Conservation (phyloP, 768 basidiomycete genomes). For the Russula griseocarnosa region DNA sequence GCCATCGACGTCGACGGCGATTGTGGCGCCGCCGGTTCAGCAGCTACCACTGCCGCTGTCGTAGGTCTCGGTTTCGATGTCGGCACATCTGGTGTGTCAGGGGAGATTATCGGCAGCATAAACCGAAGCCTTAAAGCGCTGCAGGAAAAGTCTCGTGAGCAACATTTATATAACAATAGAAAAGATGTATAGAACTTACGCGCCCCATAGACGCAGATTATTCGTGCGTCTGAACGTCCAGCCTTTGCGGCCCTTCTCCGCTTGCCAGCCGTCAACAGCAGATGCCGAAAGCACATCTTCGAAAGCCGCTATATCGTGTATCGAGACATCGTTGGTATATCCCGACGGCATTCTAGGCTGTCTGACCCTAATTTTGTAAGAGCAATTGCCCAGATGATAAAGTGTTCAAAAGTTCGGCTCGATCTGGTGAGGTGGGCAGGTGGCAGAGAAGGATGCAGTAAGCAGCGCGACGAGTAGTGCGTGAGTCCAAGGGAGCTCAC, state of each 20-base stretch:
- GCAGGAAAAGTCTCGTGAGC: background rate
- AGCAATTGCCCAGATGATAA: slow-evolving; percentile 76
- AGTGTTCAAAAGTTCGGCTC: slow-evolving; percentile 44
- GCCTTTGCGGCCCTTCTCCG: slow-evolving; percentile 48
- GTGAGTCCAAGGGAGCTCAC: too few relatives aligned
- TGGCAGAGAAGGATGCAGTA: slow-evolving; percentile 43
- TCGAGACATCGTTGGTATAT: slow-evolving; percentile 68
- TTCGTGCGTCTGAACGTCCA: slow-evolving; percentile 88
- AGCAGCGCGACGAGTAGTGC: too few relatives aligned
- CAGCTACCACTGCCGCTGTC: background rate
- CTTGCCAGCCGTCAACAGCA: slow-evolving; percentile 34
- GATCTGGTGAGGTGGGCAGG: slow-evolving; percentile 37
- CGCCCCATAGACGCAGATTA: slow-evolving; percentile 81
- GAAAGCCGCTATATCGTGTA: slow-evolving; percentile 74
- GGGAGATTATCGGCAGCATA: slow-evolving; percentile 61
- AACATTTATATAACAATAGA: background rate
- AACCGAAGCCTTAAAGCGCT: slow-evolving; percentile 87
- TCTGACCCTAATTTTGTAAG: slow-evolving; percentile 80
- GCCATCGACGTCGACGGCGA: slow-evolving; percentile 35
- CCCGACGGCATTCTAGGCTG: slow-evolving; percentile 85
- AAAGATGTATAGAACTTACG: slow-evolving; percentile 54
- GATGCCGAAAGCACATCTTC: slow-evolving; percentile 46
- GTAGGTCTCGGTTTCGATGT: slow-evolving; percentile 30
- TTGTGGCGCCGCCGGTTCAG: slow-evolving; percentile 19
- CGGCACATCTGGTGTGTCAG: slow-evolving; percentile 37